Conservation (phyloP, 176 grass and related monocot genomes). For the Pharus latifolius region DNA sequence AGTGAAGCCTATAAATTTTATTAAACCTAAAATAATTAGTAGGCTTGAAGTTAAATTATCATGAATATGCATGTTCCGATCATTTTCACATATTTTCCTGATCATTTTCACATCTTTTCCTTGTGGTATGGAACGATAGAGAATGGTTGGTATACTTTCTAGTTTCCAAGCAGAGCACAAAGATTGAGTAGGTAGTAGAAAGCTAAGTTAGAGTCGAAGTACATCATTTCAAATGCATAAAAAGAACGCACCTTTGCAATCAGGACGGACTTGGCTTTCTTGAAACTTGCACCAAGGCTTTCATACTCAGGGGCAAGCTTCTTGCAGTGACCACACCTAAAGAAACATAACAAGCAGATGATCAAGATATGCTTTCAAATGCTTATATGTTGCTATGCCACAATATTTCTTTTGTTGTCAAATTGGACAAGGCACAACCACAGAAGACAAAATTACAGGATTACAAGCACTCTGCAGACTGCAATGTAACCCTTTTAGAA, state of each 20-base stretch:
- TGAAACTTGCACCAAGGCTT: constrained; percentile 75
- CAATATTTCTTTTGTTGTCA: neutral
- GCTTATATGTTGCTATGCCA: neutral
- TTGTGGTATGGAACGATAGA: neutral
- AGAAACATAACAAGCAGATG: neutral
- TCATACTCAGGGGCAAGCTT: constrained; percentile 96
- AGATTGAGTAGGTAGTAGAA: neutral
- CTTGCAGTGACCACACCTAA: constrained; percentile 89
- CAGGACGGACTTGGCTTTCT: constrained; percentile 76
- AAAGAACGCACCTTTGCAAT: constrained; percentile 54
- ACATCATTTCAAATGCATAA: neutral
- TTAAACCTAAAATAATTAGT: neutral
- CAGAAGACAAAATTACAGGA: neutral
- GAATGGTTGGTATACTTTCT: too few species aligned
- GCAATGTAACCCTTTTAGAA: neutral
- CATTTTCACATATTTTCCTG: neutral
- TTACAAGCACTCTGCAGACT: neutral
- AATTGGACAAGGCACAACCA: neutral
- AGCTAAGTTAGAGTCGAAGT: neutral
- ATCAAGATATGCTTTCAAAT: neutral
- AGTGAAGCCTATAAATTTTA: neutral
- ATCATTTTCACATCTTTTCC: neutral
- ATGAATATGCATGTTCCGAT: neutral
- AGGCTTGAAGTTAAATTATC: neutral
- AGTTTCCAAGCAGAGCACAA: neutral